Evolutionary conservation across 352 stramenopile genomes (phyloP), one percentile per base, ranked within the genome.

Genomic region (Globisporangium paroecandrum): DNA sequence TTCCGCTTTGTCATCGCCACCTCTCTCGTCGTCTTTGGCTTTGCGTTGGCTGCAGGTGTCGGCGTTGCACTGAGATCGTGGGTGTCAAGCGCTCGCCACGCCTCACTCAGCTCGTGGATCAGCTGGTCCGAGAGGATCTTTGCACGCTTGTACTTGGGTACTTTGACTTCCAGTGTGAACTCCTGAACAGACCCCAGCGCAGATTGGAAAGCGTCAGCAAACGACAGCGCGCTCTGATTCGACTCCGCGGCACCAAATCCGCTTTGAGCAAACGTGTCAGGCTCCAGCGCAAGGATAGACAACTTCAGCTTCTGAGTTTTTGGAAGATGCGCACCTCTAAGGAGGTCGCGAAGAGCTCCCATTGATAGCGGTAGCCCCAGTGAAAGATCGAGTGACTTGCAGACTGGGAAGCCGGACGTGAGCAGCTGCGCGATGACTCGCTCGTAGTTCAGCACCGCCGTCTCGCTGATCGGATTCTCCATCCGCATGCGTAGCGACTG

Each of bases 351-450:
- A 1, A 81, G 47, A 15, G 68, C 46, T 10, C 5, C 9, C 0
- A 81, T 58, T n/a, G 74, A 69, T 1, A 77, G 57, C 9, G 73
- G 69, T 20, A 73, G 43, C 4, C 66, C 56, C 1, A 81, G 57
- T 10, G 66, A 60, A 18, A 91, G 74, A 18, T 76, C 67, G 34
- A 89, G 75, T 43, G 64, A 34, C 32, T 87, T 70, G 46, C 83
- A 91, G 9, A 81, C 75, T 18, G 56, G 53, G 15, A 89, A 67
- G 25, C 83, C 83, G n/a, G 71, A 56, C 0, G 71, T 64, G n/a
- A 89, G 25, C 43, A 91, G 71, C 10, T 72, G 74, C 25, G 64
- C 69, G 20, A 89, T 36, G 1, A 62, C 63, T 25, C 68, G 67
- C 34, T 69, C 54, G 65, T 71, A 65, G 41, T 62, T 70, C 4